Base-by-base conservation (phyloP, 2,329 filamentous ascomycete genomes). In the Hypomyces rosellus region DNA sequence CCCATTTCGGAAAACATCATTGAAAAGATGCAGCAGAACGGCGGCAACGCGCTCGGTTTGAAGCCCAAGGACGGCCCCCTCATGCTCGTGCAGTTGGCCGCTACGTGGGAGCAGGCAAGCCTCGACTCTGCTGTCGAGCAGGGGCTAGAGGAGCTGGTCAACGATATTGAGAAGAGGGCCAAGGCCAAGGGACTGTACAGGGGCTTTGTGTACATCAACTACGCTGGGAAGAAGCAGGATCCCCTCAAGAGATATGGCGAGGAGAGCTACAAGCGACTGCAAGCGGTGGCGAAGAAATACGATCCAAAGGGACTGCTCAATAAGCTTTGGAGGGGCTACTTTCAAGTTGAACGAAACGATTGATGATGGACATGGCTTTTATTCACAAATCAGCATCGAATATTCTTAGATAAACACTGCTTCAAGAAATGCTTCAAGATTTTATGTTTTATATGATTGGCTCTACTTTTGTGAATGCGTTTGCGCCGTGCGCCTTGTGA, bases 21-120 rank as follows among this genome's bases (percentile, higher is more conserved):
- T 5, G 53, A 62, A 12, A 50, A 59, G 7, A 66, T 66, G 60
- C 53, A 61, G 42, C 59, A 61, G 37, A 67, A 66, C 14, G 71
- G 70, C 4, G 69, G 71, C 12, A 75, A 75, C 46, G 61, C 71
- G 1, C 55, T 74, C 5, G 71, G 70, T 0, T 55, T 75, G 15
- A 59, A 64, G 20, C 59, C 61, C 3, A 58, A 63, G 14, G 65
- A 68, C 9, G 63, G 68, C 5, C 61, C 68, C 2, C 16, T 66
- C 34, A 57, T 62, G 34, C 58, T 69, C 48, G 57, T 69, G n/a
- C 62, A 67, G 49, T n/a, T 66, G 8, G 41, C 54, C 5, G 36
- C 50, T 5, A 46, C 39, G 3, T 68, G 68, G 64, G 33, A 45
- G 1, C 52, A 59, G 30, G 50, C 55, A 2, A 51, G 39, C 6